These are phyloP conservation scores for Scheffersomyces amazonensis DNA, from an alignment of 805 yeast genomes.

Conservation along the genomic window DNA sequence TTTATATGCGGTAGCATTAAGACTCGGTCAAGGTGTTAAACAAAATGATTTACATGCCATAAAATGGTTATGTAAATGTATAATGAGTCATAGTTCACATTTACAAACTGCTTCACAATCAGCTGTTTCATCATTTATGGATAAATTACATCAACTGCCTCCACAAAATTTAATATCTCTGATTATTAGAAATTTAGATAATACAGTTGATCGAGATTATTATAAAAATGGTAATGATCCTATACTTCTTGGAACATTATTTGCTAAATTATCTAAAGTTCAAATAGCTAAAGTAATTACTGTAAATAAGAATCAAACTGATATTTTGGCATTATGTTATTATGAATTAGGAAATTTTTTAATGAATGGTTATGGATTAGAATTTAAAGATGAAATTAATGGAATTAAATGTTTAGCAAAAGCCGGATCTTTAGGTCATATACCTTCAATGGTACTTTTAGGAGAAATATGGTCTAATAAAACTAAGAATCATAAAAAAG, in stretches of 20 bases:
- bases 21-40: constrained; percentile 67
- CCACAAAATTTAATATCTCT: constrained; percentile 27
- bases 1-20: constrained; percentile 62
- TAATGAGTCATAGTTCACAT: constrained; percentile 7
- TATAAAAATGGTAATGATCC: constrained; percentile 26
- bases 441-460: constrained; percentile 65
- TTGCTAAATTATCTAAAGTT: constrained; percentile 17
- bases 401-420: constrained; percentile 61
- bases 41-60: constrained; percentile 53
- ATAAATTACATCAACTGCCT: constrained; percentile 21
- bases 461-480: constrained; percentile 68
- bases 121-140: constrained; percentile 14
- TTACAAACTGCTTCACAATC: constrained; percentile 4
- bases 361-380: constrained; percentile 54
- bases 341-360: constrained; percentile 62
- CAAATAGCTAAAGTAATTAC: constrained; percentile 25
- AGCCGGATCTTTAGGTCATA: constrained; percentile 65
- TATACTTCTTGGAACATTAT: constrained; percentile 17
- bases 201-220: constrained; percentile 7
- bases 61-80: constrained; percentile 56
- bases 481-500: constrained; percentile 53
- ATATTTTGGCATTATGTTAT: constrained; percentile 47
- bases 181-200: constrained; percentile 20
- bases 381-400: constrained; percentile 47
- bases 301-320: constrained; percentile 36